Base-by-base conservation (phyloP, 306 rosid species). In the Quercus glauca region DNA sequence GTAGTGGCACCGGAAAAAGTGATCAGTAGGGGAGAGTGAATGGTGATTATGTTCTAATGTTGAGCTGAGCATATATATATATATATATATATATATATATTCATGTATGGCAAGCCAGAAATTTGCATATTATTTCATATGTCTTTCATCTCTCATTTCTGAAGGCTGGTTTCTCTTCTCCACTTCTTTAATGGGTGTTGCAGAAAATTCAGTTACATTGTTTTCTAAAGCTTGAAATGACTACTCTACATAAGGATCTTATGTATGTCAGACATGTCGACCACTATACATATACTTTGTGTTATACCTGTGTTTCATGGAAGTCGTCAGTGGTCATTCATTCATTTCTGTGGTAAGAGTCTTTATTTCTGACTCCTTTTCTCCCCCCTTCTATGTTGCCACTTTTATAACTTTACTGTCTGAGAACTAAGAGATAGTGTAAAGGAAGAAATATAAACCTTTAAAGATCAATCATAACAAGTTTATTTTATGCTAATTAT, bases 401-500 rank as follows among this genome's bases (percentile, higher is more conserved):
- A 83, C 85, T 82, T 84, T 83, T 80, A 73, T 52, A 49, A 76
- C 90, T 78, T 83, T 85, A 69, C 85, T 87, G 86, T 87, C 86
- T 84, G 73, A 68, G 52, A 68, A 68, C 60, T 58, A 71, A 49
- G 53, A 49, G n/a, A 75, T 76, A 71, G 65, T 83, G 80, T 41
- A 84, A 23, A 51, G 67, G 58, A 64, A 70, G 68, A 77, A 76
- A 82, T 71, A 76, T 59, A 73, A 52, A 33, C 72, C 57, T 64
- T 75, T 73, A 77, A 69, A 83, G 80, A 69, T 69, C 80, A 73
- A 73, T 79, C 68, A 78, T 85, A 29, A n/a, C 63, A 41, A 51
- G 57, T 79, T 77, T 73, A 55, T 78, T 88, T 84, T 83, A 76
- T 77, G 73, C 83, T 77, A 82, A 84, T 82, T 71, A 79, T 73